A percentile compares a stretch with the other conserved stretches of the same genome.
These are phyloP conservation scores for Aspergillus panamensis DNA, from an alignment of 495 filamentous ascomycete species.

Conservation along the genomic window DNA sequence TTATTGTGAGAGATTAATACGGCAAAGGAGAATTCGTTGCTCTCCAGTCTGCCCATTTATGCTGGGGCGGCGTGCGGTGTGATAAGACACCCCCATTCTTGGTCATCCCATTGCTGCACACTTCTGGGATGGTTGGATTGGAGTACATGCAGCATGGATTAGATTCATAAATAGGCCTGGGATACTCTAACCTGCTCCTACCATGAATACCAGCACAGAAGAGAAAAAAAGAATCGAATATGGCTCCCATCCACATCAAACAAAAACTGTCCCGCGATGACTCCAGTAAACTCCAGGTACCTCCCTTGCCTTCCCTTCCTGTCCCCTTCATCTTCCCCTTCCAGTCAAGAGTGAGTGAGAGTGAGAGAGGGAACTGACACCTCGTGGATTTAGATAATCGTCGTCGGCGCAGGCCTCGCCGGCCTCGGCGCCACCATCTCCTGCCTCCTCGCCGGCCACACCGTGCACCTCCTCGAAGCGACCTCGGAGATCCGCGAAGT, in stretches of 20 bases:
- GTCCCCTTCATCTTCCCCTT: not conserved
- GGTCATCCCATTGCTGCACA: not conserved
- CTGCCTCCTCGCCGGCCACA: conserved; percentile 56
- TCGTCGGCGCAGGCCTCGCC: conserved; percentile 64
- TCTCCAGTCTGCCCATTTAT: not conserved
- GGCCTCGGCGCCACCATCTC: conserved; percentile 62
- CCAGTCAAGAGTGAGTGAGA: too few species aligned
- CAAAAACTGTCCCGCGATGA: conserved; percentile 16
- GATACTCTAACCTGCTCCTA: too few species aligned
- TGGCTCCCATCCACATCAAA: conserved; percentile 23
- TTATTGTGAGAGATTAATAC: not conserved
- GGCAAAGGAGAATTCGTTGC: not conserved
- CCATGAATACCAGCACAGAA: not conserved
- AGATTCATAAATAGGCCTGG: not conserved
- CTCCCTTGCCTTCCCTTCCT: not conserved
- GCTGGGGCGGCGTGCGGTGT: not conserved
- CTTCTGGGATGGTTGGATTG: not conserved
- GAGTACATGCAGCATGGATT: not conserved
- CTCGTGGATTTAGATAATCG: conserved; percentile 42
- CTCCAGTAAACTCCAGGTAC: conserved; percentile 16
- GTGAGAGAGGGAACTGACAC: too few species aligned
- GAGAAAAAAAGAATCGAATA: not conserved
- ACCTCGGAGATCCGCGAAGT: conserved; percentile 54
- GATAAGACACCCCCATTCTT: conserved; percentile 9
- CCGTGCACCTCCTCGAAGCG: conserved; percentile 57